These are phyloP conservation scores for Ceratocystiopsis brevicomis DNA, from an alignment of 2,329 filamentous ascomycete genomes.

Conservation along the genomic window DNA sequence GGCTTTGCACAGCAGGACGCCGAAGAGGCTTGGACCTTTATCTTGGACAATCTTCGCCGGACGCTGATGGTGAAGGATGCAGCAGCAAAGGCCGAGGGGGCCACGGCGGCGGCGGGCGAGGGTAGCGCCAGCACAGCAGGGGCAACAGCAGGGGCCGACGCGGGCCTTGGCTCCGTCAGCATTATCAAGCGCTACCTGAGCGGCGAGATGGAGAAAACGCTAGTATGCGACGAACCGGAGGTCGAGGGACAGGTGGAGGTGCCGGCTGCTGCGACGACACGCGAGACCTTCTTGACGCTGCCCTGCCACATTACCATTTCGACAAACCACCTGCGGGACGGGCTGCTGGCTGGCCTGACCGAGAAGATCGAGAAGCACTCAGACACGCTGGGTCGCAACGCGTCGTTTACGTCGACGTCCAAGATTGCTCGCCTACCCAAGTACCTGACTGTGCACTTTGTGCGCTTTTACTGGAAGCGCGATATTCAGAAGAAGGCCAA, in stretches of 20 bases:
- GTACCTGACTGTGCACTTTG: constrained; percentile 91
- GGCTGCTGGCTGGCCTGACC: constrained; percentile 60
- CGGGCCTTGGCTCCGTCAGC: constrained; percentile 19
- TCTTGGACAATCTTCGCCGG: constrained; percentile 63
- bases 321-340: constrained; percentile 81
- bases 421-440: constrained; percentile 79
- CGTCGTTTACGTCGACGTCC: constrained; percentile 77
- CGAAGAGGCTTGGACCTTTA: constrained; percentile 95
- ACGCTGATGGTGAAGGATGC: constrained; percentile 50
- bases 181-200: constrained; percentile 87
- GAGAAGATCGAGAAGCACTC: constrained; percentile 89
- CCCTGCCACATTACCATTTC: constrained; percentile 84
- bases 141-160: not conserved
- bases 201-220: constrained; percentile 57
- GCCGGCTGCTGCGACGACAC: constrained; percentile 50
- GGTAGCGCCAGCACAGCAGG: not conserved
- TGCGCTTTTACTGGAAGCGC: constrained; percentile 94
- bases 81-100: constrained; percentile 19
- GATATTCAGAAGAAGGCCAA: constrained; percentile 97
- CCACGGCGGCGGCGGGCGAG: constrained; percentile 16
- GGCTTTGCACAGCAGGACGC: constrained; percentile 97
- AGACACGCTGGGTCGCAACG: constrained; percentile 55
- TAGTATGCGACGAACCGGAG: constrained; percentile 66
- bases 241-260: constrained; percentile 38
- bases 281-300: constrained; percentile 73